Percentiles rank a stretch among this genome's conserved stretches.
Conservation (phyloP, 441 rosid species). For the Euphorbia celastroides region DNA sequence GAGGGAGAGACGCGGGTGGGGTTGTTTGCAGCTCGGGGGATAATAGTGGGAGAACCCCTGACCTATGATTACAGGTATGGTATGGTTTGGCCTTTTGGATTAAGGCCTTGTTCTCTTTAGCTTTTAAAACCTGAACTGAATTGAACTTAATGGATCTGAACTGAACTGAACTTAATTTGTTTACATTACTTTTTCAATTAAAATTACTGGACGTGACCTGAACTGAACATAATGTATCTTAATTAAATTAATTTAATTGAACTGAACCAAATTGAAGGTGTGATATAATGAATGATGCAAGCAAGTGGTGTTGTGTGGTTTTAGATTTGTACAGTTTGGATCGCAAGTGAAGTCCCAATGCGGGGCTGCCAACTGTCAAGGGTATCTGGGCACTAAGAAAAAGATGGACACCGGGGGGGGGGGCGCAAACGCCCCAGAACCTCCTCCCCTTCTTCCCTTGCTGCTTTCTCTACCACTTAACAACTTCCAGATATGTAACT, state of each 20-base stretch:
- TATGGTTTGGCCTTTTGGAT: too few relatives aligned
- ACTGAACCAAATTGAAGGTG: too few relatives aligned
- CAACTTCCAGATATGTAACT: too few relatives aligned
- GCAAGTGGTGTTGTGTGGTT: slow-evolving; percentile 5
- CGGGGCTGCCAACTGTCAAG: slow-evolving; percentile 72
- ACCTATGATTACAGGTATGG: slow-evolving; percentile 97
- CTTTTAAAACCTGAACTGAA: too few relatives aligned
- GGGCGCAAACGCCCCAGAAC: slow-evolving; percentile 81
- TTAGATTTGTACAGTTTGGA: slow-evolving; percentile 91
- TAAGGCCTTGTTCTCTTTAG: too few relatives aligned
- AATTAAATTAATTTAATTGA: too few relatives aligned
- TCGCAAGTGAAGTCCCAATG: slow-evolving; percentile 81
- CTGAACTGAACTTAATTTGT: too few relatives aligned
- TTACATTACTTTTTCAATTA: too few relatives aligned
- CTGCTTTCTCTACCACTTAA: slow-evolving; percentile 17
- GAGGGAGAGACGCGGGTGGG: slow-evolving; percentile 94
- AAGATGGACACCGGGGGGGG: slow-evolving; percentile 75
- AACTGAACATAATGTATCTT: too few relatives aligned
- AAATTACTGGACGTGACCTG: too few relatives aligned
- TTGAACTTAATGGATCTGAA: background rate
- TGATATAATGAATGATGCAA: too few relatives aligned
- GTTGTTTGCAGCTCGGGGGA: slow-evolving; percentile 79
- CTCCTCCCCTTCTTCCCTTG: slow-evolving; percentile 18
- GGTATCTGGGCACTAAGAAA: slow-evolving; percentile 68
- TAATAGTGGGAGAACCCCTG: slow-evolving; percentile 74